Evolutionary conservation across 1,284 basidiomycete species (phyloP).

Genomic region (Porogramme epimiltina): DNA sequence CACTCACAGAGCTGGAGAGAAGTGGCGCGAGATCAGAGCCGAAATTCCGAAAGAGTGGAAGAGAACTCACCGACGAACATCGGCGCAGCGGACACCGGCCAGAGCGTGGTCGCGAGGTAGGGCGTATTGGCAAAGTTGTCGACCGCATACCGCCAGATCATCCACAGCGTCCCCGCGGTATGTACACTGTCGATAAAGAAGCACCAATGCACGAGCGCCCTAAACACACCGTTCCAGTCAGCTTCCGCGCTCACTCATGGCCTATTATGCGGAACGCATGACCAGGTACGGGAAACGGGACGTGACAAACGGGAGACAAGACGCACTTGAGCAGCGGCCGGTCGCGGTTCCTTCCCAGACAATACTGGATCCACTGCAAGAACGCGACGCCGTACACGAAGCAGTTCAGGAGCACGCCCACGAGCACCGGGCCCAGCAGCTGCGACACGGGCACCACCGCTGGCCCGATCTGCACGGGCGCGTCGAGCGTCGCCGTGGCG

Average conservation of each 20-base stretch:
- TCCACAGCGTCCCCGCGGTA: conserved; percentile 5
- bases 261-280: not conserved
- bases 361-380: conserved; percentile 12
- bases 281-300: not conserved
- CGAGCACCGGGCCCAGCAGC: conserved; percentile 9
- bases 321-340: conserved; percentile 2
- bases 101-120: not conserved
- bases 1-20: conserved; percentile 4
- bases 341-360: conserved; percentile 4
- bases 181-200: conserved; percentile 14
- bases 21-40: not conserved
- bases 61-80: conserved; percentile 11
- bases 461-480: not conserved
- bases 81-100: conserved; percentile 10
- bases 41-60: not conserved
- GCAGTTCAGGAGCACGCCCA: conserved; percentile 12
- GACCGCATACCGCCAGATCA: conserved; percentile 13
- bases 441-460: not conserved
- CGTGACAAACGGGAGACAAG: not conserved
- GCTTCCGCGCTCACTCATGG: too few relatives aligned
- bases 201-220: conserved; percentile 9
- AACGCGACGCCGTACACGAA: conserved; percentile 14
- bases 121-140: conserved; percentile 8
- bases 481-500: too few relatives aligned
- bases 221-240: not conserved